Percentiles rank a stretch among this genome's conserved stretches.
Evolutionary conservation across 441 rosid species (phyloP).

Genomic region (Erodium trifolium): DNA sequence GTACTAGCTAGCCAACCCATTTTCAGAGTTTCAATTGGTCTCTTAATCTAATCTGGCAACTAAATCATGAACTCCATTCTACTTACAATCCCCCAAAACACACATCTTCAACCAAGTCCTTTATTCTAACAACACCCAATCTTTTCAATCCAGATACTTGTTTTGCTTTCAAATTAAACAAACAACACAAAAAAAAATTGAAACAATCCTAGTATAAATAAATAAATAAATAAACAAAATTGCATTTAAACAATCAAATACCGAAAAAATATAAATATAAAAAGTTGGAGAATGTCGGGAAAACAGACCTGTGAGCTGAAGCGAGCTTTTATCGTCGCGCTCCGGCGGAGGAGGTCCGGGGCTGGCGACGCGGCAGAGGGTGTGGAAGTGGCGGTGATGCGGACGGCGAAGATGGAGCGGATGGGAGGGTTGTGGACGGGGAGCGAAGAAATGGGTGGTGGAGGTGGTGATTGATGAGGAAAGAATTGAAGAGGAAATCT

Average conservation of each 20-base stretch:
- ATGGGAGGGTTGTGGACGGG: neutral
- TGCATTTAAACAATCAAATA: neutral
- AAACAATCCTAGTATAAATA: neutral
- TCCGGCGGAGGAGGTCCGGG: slow-evolving; percentile 6
- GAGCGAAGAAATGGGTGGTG: neutral
- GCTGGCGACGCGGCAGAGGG: slow-evolving; percentile 6
- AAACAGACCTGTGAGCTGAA: neutral
- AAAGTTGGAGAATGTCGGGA: neutral
- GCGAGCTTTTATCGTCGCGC: neutral
- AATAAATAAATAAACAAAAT: neutral
- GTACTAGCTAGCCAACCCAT: neutral
- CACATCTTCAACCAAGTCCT: neutral
- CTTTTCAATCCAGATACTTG: no score
- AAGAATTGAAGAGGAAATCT: neutral
- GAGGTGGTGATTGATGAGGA: neutral
- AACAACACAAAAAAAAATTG: neutral
- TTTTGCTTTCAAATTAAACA: neutral
- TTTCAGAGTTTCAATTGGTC: neutral
- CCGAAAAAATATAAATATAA: neutral
- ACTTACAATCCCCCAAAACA: neutral
- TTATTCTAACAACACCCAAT: no score
- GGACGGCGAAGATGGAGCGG: slow-evolving; percentile 2
- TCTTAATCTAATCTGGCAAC: neutral
- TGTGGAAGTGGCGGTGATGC: neutral
- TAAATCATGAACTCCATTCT: neutral